Evolutionary conservation across 805 yeast species (phyloP).

Genomic region (Lipomyces starkeyi): DNA sequence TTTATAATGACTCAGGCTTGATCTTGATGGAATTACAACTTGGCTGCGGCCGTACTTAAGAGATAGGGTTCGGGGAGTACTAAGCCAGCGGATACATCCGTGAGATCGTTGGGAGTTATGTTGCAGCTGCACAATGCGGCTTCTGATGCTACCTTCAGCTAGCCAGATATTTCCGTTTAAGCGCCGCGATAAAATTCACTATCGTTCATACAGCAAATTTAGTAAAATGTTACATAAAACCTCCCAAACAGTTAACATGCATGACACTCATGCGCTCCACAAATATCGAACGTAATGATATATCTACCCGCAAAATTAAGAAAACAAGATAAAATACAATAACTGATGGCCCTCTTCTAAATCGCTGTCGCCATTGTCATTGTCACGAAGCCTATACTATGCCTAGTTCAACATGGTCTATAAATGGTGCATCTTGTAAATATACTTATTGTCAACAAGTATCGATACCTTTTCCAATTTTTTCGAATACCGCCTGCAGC

Average conservation of each 20-base stretch:
- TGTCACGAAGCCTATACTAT: not conserved
- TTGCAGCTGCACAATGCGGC: too few relatives aligned
- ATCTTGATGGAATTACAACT: too few relatives aligned
- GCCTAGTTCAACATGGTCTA: not conserved
- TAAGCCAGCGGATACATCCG: too few relatives aligned
- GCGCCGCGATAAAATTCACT: not conserved
- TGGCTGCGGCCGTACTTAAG: too few relatives aligned
- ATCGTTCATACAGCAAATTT: not conserved
- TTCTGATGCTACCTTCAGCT: too few relatives aligned
- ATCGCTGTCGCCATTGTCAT: not conserved
- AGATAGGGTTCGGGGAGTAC: too few relatives aligned
- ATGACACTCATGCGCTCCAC: not conserved
- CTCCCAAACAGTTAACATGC: not conserved
- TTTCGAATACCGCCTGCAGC: conserved; percentile 33
- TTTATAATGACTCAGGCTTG: too few relatives aligned
- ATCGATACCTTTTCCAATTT: conserved; percentile 28
- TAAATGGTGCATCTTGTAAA: not conserved
- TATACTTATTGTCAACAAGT: not conserved
- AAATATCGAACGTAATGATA: not conserved
- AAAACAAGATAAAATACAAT: not conserved
- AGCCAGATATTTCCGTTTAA: too few relatives aligned
- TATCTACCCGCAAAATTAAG: not conserved
- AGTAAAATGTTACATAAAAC: too few relatives aligned
- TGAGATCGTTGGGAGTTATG: too few relatives aligned
- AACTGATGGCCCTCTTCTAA: not conserved